Evolutionary conservation across 805 yeast species (phyloP).

Genomic region (Saccharomycopsis guyanensis): DNA sequence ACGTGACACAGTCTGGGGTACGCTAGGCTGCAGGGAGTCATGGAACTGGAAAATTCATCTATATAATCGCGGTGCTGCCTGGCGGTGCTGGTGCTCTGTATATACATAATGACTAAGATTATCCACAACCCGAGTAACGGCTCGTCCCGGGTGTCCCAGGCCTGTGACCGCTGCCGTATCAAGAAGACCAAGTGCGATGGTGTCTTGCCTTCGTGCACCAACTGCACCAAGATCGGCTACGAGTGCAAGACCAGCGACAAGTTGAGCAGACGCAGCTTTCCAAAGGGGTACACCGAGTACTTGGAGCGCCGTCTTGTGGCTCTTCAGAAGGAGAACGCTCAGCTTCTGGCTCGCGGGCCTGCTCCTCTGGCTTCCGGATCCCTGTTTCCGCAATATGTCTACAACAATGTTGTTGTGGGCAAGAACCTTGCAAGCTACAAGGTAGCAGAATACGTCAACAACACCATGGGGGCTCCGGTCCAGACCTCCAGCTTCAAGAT

Average conservation of each 20-base stretch:
- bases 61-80: neutral
- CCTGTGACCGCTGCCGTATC: constrained; percentile 74
- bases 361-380: neutral
- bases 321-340: constrained; percentile 46
- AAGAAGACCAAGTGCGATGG: constrained; percentile 77
- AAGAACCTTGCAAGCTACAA: constrained; percentile 24
- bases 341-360: neutral
- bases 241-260: constrained; percentile 69
- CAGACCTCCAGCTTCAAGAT: constrained; percentile 28
- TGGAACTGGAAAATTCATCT: neutral
- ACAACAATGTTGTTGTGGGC: constrained; percentile 24
- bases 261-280: constrained; percentile 67
- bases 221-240: constrained; percentile 57
- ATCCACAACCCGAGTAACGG: constrained; percentile 20
- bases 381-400: constrained; percentile 10
- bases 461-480: constrained; percentile 22
- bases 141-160: constrained; percentile 54
- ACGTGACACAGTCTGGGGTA: neutral
- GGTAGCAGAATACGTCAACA: constrained; percentile 19
- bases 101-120: constrained; percentile 7
- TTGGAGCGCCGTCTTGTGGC: constrained; percentile 55
- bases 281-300: constrained; percentile 74
- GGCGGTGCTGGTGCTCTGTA: too few species aligned
- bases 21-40: neutral
- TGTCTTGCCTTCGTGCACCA: constrained; percentile 54